phyloP scores from a whole-genome alignment of 176 grass and related monocot species.

The Ananas comosus region DNA sequence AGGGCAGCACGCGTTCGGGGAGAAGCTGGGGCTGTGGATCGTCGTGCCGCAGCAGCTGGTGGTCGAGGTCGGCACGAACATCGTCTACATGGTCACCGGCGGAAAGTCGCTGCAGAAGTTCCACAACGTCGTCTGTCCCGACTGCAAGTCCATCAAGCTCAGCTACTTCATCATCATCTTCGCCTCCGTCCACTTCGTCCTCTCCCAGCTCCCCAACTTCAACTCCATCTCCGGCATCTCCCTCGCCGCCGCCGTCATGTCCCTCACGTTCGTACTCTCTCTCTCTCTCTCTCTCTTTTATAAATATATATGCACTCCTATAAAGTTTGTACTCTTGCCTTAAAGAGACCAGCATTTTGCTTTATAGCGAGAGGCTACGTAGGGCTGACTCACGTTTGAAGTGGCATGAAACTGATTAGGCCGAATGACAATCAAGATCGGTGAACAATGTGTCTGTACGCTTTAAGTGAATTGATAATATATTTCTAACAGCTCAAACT shows the following conservation, averaged over 20 bases:
- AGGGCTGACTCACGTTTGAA: too few relatives aligned
- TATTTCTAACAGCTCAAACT: too few relatives aligned
- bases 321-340: too few relatives aligned
- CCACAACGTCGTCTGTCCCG: conserved; percentile 18
- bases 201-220: conserved; percentile 42
- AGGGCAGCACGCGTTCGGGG: conserved; percentile 36
- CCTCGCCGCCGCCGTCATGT: conserved; percentile 35
- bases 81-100: conserved; percentile 71
- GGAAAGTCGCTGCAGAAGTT: conserved; percentile 56
- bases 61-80: conserved; percentile 34
- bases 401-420: too few relatives aligned
- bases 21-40: conserved; percentile 35
- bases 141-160: conserved; percentile 5
- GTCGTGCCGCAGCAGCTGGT: conserved; percentile 46
- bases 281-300: too few relatives aligned
- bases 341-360: too few relatives aligned
- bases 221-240: conserved; percentile 51
- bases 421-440: too few relatives aligned
- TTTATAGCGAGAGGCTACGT: too few relatives aligned
- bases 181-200: conserved; percentile 24
- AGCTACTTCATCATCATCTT: conserved; percentile 47
- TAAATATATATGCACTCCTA: too few relatives aligned
- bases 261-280: conserved; percentile 10
- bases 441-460: too few relatives aligned
- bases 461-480: too few relatives aligned